These are phyloP conservation scores for Boletus edulis DNA, from an alignment of 768 basidiomycete species.

Conservation along the genomic window DNA sequence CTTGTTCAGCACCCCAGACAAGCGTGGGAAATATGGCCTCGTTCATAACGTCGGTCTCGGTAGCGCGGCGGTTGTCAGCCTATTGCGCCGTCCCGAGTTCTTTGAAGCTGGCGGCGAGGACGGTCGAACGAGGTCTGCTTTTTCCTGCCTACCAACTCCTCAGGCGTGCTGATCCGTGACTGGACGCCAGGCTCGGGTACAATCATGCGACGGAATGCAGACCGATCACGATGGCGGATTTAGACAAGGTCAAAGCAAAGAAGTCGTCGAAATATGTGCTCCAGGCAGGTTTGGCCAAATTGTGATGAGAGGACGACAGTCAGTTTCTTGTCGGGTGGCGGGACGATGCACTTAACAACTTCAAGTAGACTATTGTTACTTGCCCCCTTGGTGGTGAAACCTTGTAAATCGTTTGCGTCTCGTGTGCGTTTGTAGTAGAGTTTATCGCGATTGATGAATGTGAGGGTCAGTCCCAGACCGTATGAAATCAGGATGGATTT, in stretches of 20 bases:
- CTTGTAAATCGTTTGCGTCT: too few species aligned
- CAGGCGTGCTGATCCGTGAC: background rate
- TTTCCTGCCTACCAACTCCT: background rate
- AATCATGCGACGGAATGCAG: slow-evolving; percentile 71
- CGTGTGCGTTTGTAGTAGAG: too few species aligned
- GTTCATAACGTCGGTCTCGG: slow-evolving; percentile 78
- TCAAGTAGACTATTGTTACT: too few species aligned
- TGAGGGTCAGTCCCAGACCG: too few species aligned
- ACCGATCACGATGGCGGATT: slow-evolving; percentile 55
- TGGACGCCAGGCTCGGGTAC: slow-evolving; percentile 61
- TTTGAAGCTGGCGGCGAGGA: slow-evolving; percentile 59
- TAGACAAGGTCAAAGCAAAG: slow-evolving; percentile 73
- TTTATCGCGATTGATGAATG: too few species aligned
- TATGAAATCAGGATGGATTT: too few species aligned
- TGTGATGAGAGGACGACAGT: slow-evolving; percentile 20
- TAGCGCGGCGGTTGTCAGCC: slow-evolving; percentile 71
- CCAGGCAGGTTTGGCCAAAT: slow-evolving; percentile 29
- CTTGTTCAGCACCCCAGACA: slow-evolving; percentile 57
- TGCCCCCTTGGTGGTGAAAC: too few species aligned
- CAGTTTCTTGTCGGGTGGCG: too few species aligned
- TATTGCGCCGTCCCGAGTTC: slow-evolving; percentile 75
- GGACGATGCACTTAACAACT: too few species aligned
- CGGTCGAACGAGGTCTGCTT: slow-evolving; percentile 54
- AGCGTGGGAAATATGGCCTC: slow-evolving; percentile 72
- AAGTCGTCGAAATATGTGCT: slow-evolving; percentile 46